Conservation (phyloP, 1,284 basidiomycete genomes). For the Tranzscheliella williamsii region DNA sequence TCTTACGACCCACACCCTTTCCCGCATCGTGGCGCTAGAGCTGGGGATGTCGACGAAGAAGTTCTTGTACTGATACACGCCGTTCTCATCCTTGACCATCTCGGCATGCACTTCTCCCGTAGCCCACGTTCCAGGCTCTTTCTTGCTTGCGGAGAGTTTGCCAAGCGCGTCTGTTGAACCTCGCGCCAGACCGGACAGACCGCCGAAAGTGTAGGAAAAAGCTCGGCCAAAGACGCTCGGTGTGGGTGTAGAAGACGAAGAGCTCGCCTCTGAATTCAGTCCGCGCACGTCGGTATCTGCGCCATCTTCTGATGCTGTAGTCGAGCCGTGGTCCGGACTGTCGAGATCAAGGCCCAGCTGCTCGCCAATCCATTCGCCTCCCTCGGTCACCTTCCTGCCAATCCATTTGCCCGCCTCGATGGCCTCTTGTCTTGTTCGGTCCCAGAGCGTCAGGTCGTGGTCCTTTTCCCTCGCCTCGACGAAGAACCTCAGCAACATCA, state of each 20-base stretch:
- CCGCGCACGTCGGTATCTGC: neutral
- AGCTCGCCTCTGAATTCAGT: neutral
- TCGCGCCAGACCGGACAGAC: slow-evolving; percentile 18
- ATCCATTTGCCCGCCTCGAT: slow-evolving; percentile 41
- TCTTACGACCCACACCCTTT: slow-evolving; percentile 41
- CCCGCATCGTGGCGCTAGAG: slow-evolving; percentile 33
- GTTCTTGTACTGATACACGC: slow-evolving; percentile 43
- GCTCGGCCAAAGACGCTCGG: slow-evolving; percentile 1
- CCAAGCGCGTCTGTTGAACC: slow-evolving; percentile 19
- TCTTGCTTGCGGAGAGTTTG: slow-evolving; percentile 1
- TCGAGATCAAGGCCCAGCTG: slow-evolving; percentile 21
- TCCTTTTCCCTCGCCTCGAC: slow-evolving; percentile 49
- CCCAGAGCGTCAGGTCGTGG: slow-evolving; percentile 38
- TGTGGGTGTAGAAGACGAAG: no score
- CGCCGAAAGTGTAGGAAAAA: slow-evolving; percentile 23
- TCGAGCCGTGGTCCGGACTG: neutral
- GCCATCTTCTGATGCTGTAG: no score
- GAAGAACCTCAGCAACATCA: slow-evolving; percentile 49
- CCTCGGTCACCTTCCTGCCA: slow-evolving; percentile 35
- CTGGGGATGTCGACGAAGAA: slow-evolving; percentile 51
- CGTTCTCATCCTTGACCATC: slow-evolving; percentile 50
- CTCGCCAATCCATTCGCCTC: slow-evolving; percentile 33
- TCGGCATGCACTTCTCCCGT: slow-evolving; percentile 52
- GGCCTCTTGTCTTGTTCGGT: slow-evolving; percentile 23
- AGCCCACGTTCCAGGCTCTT: slow-evolving; percentile 46